Base-by-base conservation (phyloP, 306 rosid genomes). In the Glycyrrhiza uralensis region DNA sequence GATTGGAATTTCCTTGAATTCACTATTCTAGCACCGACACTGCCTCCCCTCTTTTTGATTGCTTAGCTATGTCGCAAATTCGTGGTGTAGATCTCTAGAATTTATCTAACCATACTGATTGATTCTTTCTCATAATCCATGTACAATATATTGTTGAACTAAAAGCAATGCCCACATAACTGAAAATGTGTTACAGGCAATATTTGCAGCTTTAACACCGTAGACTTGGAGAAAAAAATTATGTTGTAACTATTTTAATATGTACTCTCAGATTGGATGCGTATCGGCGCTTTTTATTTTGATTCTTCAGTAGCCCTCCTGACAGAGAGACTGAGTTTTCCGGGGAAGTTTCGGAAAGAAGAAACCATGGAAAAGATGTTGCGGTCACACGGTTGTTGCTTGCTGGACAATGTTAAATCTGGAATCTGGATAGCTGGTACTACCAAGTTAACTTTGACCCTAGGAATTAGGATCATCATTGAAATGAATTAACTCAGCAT, bases 391-490 rank as follows among this genome's bases (percentile, higher is more conserved):
- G 97, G 96, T 59, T 80, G 85, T 77, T 89, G 89, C 84, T 64
- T 89, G 80, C 71, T 94, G 72, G 86, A 78, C 71, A 87, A 94
- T 17, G 79, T 91, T 42, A 89, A 82, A 82, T 5, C 87, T 57
- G 96, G 99, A 81, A 89, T 91, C 81, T 94, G 99, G 99, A 91
- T 94, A 58, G 96, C 97, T 52, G 98, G 98, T 94, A 47, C 24
- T 75, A 59, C 26, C 74, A 36, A 50, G 42, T 71, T 46, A n/a
- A 58, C 54, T 72, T 20, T 4, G 71, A 10, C 47, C 42, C 17
- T 46, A n/a, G n/a, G n/a, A n/a, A n/a, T n/a, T n/a, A 36, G 30
- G 26, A 26, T 50, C 5, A 30, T 63, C 73, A 66, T 19, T 42
- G 39, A 51, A 72, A 62, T 18, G 35, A 23, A 29, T 24, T 54